phyloP scores from a whole-genome alignment of 1,139 yeast genomes.

The Candida sanyaensis region DNA sequence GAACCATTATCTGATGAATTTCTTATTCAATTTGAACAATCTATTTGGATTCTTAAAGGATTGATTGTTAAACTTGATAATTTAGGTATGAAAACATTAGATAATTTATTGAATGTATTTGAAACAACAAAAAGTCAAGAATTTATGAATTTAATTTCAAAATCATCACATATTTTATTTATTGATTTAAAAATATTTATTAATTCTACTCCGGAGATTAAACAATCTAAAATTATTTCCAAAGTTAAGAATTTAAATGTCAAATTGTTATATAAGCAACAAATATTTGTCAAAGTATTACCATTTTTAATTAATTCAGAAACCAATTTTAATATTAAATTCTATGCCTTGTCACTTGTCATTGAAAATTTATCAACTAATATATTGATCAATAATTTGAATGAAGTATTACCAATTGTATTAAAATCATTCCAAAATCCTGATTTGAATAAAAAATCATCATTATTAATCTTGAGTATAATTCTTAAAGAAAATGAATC shows the following conservation, averaged over 20 bases:
- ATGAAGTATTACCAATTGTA: slow-evolving; percentile 67
- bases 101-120: slow-evolving; percentile 39
- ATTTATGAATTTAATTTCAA: slow-evolving; percentile 34
- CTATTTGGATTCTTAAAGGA: slow-evolving; percentile 74
- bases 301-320: slow-evolving; percentile 50
- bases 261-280: slow-evolving; percentile 74
- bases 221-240: slow-evolving; percentile 36
- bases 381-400: slow-evolving; percentile 41
- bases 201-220: slow-evolving; percentile 27
- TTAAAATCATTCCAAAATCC: slow-evolving; percentile 55
- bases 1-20: slow-evolving; percentile 3
- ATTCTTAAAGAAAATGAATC: slow-evolving; percentile 55
- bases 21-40: slow-evolving; percentile 44
- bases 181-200: slow-evolving; percentile 63
- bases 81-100: slow-evolving; percentile 42
- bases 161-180: slow-evolving; percentile 63
- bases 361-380: slow-evolving; percentile 52
- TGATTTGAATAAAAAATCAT: slow-evolving; percentile 54
- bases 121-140: slow-evolving; percentile 34
- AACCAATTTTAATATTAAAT: slow-evolving; percentile 37
- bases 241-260: slow-evolving; percentile 59
- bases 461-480: slow-evolving; percentile 54
- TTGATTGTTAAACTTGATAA: slow-evolving; percentile 60
- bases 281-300: slow-evolving; percentile 60
- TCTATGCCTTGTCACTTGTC: slow-evolving; percentile 67